Evolutionary conservation across 2,329 filamentous ascomycete species (phyloP).

Genomic region (Aspergillus sp.): DNA sequence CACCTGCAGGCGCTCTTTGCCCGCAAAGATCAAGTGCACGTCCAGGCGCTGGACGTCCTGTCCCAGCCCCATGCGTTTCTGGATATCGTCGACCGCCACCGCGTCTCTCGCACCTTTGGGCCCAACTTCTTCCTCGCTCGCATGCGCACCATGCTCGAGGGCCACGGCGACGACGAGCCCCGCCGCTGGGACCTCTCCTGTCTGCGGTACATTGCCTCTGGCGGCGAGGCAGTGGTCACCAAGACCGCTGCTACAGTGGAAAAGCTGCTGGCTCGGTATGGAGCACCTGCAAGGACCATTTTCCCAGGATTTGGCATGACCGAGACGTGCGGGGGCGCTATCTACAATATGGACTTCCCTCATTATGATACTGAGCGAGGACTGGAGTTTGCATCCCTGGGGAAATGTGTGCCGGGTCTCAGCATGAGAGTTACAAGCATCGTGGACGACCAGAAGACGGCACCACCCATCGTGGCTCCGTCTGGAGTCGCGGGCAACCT

Average conservation of each 20-base stretch:
- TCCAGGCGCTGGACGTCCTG: constrained; percentile 16
- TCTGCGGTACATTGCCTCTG: constrained; percentile 33
- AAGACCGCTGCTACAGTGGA: constrained; percentile 36
- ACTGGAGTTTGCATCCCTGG: constrained; percentile 20
- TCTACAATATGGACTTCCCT: constrained; percentile 47
- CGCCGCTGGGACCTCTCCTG: constrained; percentile 16
- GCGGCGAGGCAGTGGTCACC: constrained; percentile 41
- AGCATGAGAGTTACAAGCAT: constrained; percentile 21
- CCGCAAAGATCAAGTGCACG: constrained; percentile 22
- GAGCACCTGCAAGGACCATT: constrained; percentile 40
- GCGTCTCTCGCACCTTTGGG: constrained; percentile 25
- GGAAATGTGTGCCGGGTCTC: constrained; percentile 24
- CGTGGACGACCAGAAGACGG: neutral
- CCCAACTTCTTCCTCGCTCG: constrained; percentile 28
- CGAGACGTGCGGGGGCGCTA: constrained; percentile 54
- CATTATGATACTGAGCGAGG: constrained; percentile 34
- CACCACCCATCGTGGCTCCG: neutral
- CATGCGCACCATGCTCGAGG: neutral
- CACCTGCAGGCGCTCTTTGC: constrained; percentile 49
- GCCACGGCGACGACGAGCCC: constrained; percentile 1
- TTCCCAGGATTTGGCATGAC: constrained; percentile 38
- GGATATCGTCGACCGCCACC: constrained; percentile 41
- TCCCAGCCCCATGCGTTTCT: constrained; percentile 43
- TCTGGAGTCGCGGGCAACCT: constrained; percentile 18
- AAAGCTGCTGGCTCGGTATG: constrained; percentile 30